These are phyloP conservation scores for Millerozyma miso DNA, from an alignment of 805 yeast genomes.

Conservation along the genomic window DNA sequence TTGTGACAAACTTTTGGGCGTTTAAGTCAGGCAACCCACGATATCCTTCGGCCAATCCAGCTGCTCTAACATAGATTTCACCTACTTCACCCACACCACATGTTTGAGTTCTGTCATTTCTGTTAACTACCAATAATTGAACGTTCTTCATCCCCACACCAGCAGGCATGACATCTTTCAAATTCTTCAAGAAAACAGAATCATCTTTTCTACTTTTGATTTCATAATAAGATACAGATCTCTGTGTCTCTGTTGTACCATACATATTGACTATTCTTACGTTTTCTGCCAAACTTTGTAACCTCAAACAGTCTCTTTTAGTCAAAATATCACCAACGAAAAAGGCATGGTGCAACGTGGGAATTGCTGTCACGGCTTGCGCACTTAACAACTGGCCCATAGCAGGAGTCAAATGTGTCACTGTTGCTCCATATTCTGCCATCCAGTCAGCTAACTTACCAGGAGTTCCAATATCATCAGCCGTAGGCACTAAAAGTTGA, in stretches of 20 bases:
- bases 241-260: constrained; percentile 98
- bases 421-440: constrained; percentile 85
- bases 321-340: constrained; percentile 97
- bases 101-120: constrained; percentile 80
- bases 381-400: constrained; percentile 98
- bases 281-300: constrained; percentile 88
- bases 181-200: constrained; percentile 68
- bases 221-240: constrained; percentile 93
- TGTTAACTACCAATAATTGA: constrained; percentile 87
- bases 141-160: constrained; percentile 97
- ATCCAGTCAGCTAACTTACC: constrained; percentile 98
- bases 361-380: constrained; percentile 86
- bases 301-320: constrained; percentile 90
- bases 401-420: constrained; percentile 97
- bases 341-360: constrained; percentile 88
- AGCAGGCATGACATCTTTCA: constrained; percentile 97
- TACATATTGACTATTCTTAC: constrained; percentile 94
- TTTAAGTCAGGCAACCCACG: constrained; percentile 87
- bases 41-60: constrained; percentile 95
- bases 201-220: constrained; percentile 70
- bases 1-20: constrained; percentile 78
- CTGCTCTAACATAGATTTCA: constrained; percentile 97
- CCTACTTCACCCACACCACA: constrained; percentile 99
- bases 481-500: constrained; percentile 84
- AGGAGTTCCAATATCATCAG: constrained; percentile 98